Conservation (phyloP, 1,139 yeast species). For the Diutina mesorugosa region DNA sequence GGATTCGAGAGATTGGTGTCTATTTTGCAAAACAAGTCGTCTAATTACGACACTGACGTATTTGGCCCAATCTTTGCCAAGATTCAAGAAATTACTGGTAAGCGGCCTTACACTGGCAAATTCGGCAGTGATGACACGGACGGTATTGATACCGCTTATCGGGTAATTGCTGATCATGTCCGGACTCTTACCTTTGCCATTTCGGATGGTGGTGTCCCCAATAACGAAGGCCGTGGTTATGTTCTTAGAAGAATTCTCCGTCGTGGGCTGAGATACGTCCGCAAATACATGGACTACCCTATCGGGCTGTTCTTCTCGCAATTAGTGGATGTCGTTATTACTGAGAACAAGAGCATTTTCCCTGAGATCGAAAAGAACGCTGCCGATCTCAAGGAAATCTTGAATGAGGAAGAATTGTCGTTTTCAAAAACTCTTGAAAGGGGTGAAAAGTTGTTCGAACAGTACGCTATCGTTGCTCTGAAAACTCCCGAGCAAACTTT, state of each 20-base stretch:
- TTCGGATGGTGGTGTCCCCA: conserved; percentile 98
- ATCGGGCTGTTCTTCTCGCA: conserved; percentile 88
- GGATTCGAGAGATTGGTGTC: conserved; percentile 97
- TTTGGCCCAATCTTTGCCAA: conserved; percentile 75
- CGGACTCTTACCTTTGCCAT: conserved; percentile 93
- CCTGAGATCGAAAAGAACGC: conserved; percentile 76
- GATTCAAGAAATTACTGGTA: conserved; percentile 88
- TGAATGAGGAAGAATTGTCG: conserved; percentile 91
- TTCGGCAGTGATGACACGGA: conserved; percentile 87
- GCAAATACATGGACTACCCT: conserved; percentile 92
- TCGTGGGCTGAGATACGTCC: conserved; percentile 94
- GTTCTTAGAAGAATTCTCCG: conserved; percentile 92
- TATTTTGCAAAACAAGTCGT: conserved; percentile 75
- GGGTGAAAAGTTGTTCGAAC: conserved; percentile 94
- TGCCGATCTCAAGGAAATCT: conserved; percentile 71
- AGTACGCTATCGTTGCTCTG: conserved; percentile 75
- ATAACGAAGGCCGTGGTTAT: conserved; percentile 97
- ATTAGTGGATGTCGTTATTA: conserved; percentile 86
- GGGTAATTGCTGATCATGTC: conserved; percentile 97
- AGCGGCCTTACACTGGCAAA: conserved; percentile 80
- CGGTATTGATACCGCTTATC: conserved; percentile 94
- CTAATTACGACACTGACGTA: conserved; percentile 96
- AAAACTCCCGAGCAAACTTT: conserved; percentile 64
- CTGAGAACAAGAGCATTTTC: conserved; percentile 76
- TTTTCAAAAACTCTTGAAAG: conserved; percentile 93